Percentiles rank a stretch among this genome's conserved stretches.
These are phyloP conservation scores for Omphalotus guepiniiformis DNA, from an alignment of 768 basidiomycete species.

Conservation along the genomic window DNA sequence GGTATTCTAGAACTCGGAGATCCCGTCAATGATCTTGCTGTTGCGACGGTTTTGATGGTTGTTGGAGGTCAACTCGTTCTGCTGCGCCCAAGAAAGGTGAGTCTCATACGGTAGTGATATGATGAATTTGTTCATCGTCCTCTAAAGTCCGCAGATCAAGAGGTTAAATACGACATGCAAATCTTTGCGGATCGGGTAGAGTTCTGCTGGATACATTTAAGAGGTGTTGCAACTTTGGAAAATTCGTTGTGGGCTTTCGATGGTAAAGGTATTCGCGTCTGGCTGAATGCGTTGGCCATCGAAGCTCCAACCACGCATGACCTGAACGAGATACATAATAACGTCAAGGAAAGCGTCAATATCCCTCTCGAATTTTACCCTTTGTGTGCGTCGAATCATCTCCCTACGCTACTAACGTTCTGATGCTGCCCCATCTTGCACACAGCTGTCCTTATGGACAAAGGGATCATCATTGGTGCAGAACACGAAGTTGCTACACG, in stretches of 20 bases:
- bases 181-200: conserved; percentile 96
- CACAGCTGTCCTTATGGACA: conserved; percentile 95
- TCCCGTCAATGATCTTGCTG: conserved; percentile 86
- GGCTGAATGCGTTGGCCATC: conserved; percentile 93
- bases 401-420: background rate
- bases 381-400: conserved; percentile 54
- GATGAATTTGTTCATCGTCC: conserved; percentile 1
- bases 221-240: conserved; percentile 88
- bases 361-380: conserved; percentile 95
- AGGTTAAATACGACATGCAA: conserved; percentile 97
- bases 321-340: conserved; percentile 30
- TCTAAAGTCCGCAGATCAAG: conserved; percentile 71
- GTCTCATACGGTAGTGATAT: conserved; percentile 9
- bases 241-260: conserved; percentile 99
- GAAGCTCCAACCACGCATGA: conserved; percentile 50
- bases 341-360: conserved; percentile 89
- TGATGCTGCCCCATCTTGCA: conserved; percentile 5
- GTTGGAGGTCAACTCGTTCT: conserved; percentile 89
- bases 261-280: conserved; percentile 82
- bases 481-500: conserved; percentile 83
- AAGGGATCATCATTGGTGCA: conserved; percentile 95
- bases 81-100: conserved; percentile 82
- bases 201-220: conserved; percentile 97
- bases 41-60: conserved; percentile 94
- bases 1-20: conserved; percentile 84